Evolutionary conservation across 805 yeast species (phyloP).

Genomic region (Yarrowia yakushimensis): DNA sequence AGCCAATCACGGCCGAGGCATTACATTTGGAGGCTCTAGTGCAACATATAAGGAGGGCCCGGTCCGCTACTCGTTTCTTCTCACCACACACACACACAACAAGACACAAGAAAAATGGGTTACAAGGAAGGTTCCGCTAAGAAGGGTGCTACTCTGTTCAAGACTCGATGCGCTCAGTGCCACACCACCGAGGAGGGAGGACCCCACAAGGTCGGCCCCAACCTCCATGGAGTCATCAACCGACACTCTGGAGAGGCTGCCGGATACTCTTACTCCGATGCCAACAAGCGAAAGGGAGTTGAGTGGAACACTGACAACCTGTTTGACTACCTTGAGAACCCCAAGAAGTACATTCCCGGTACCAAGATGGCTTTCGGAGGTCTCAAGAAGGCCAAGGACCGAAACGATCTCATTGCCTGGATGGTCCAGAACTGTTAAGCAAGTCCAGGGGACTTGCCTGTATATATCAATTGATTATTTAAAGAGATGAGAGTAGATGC

Average conservation of each 20-base stretch:
- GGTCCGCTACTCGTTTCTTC: not conserved
- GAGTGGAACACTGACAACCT: slow-evolving; percentile 81
- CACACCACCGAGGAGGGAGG: slow-evolving; percentile 96
- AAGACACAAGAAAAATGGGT: slow-evolving; percentile 24
- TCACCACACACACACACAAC: not conserved
- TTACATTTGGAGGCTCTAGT: not conserved
- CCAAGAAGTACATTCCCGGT: slow-evolving; percentile 99
- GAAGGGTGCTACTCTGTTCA: slow-evolving; percentile 98
- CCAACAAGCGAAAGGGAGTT: slow-evolving; percentile 95
- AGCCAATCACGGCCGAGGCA: slow-evolving; percentile 14
- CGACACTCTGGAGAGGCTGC: slow-evolving; percentile 88
- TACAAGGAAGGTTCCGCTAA: slow-evolving; percentile 48
- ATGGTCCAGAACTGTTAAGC: slow-evolving; percentile 46
- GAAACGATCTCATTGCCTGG: slow-evolving; percentile 94
- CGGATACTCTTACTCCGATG: slow-evolving; percentile 96
- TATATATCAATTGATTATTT: slow-evolving; percentile 6
- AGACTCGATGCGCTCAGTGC: slow-evolving; percentile 98
- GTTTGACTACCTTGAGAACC: slow-evolving; percentile 96
- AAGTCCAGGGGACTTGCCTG: not conserved
- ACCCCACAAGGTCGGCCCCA: slow-evolving; percentile 98
- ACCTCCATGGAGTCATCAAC: slow-evolving; percentile 90
- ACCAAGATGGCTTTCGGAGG: slow-evolving; percentile 99
- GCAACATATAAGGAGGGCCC: not conserved
- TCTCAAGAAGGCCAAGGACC: slow-evolving; percentile 97
- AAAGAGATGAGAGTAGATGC: not conserved